Conservation (phyloP, 352 stramenopile genomes). For the Salisapilia sapeloensis region DNA sequence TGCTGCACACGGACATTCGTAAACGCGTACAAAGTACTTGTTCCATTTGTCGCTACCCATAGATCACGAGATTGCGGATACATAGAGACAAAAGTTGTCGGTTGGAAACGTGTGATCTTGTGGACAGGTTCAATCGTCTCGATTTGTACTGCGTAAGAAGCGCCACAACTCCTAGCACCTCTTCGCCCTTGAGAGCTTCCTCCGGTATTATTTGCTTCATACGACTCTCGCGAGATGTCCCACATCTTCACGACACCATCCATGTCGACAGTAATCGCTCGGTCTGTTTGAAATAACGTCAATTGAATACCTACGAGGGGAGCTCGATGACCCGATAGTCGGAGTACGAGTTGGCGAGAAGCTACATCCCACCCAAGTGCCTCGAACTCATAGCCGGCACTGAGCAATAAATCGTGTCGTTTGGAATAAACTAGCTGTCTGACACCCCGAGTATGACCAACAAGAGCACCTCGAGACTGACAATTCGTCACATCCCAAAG, state of each 20-base stretch:
- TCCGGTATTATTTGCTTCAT: conserved; percentile 6
- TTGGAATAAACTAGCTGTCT: conserved; percentile 63
- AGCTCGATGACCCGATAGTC: conserved; percentile 41
- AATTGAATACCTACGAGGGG: conserved; percentile 66
- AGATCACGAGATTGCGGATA: conserved; percentile 36
- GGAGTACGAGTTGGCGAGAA: conserved; percentile 52
- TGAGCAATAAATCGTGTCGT: conserved; percentile 58
- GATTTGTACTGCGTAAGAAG: conserved; percentile 35
- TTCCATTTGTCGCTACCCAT: conserved; percentile 27
- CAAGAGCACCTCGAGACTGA: conserved; percentile 26
- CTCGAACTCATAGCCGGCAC: conserved; percentile 73
- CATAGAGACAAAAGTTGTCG: conserved; percentile 35
- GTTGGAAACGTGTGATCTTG: conserved; percentile 31
- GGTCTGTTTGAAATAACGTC: conserved; percentile 49
- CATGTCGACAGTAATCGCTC: conserved; percentile 60
- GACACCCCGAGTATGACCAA: conserved; percentile 45
- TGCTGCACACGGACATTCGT: conserved; percentile 37
- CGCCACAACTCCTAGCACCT: conserved; percentile 4
- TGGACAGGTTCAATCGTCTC: conserved; percentile 42
- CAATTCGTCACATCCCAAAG: conserved; percentile 74
- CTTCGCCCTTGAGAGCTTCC: background rate
- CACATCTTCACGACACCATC: conserved; percentile 73
- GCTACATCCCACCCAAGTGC: conserved; percentile 69
- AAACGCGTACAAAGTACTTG: conserved; percentile 34
- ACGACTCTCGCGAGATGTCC: conserved; percentile 43